A percentile compares a stretch with the other conserved stretches of the same genome.
These are phyloP conservation scores for Neurospora sp. DNA, from an alignment of 495 filamentous ascomycete species.

Conservation along the genomic window DNA sequence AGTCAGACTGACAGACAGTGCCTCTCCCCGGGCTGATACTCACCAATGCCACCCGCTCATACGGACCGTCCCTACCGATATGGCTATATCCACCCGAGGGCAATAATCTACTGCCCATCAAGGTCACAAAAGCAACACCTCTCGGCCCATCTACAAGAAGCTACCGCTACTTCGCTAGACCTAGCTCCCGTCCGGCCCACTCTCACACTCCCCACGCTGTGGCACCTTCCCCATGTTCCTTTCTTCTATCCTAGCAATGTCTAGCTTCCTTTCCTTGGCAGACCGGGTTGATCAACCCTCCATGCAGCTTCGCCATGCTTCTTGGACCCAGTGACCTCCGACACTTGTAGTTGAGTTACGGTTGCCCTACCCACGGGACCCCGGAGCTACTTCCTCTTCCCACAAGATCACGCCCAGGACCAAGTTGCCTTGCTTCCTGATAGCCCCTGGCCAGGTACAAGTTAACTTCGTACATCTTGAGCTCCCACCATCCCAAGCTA, in stretches of 20 bases:
- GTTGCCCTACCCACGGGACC: neutral
- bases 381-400: neutral
- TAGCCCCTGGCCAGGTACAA: neutral
- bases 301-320: slow-evolving; percentile 4
- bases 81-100: slow-evolving; percentile 27
- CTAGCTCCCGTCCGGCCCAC: slow-evolving; percentile 6
- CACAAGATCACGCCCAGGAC: neutral
- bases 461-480: neutral
- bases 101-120: slow-evolving; percentile 10
- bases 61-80: slow-evolving; percentile 36
- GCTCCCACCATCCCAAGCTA: neutral
- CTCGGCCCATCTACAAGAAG: slow-evolving; percentile 10
- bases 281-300: slow-evolving; percentile 2
- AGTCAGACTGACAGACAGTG: neutral
- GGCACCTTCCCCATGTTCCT: slow-evolving; percentile 22
- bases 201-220: slow-evolving; percentile 18
- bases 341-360: neutral
- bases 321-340: slow-evolving; percentile 3
- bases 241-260: neutral
- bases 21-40: slow-evolving; percentile 7
- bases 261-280: neutral
- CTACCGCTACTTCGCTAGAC: slow-evolving; percentile 11
- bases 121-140: slow-evolving; percentile 3
- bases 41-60: slow-evolving; percentile 25
- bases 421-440: neutral